Percentiles rank a stretch among this genome's conserved stretches.
phyloP scores from a whole-genome alignment of 2,329 filamentous ascomycete species.

The Scytalidium sp. region DNA sequence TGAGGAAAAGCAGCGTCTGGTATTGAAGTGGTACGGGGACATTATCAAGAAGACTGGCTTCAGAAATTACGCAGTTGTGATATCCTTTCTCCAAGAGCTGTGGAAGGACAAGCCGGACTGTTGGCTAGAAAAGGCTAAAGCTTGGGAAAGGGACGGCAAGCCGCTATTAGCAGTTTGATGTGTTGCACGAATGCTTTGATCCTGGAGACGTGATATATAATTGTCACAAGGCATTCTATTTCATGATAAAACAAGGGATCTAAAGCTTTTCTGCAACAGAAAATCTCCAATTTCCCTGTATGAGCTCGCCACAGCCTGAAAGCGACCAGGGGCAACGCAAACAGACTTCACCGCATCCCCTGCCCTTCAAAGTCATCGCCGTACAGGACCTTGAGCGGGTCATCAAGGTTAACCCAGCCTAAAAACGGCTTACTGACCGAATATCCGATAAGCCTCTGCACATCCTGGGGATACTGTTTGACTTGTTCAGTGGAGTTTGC shows the following conservation, averaged over 20 bases:
- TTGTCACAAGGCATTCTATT: neutral
- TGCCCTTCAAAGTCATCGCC: neutral
- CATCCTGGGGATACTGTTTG: neutral
- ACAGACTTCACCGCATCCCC: neutral
- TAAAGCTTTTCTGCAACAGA: neutral
- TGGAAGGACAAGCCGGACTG: neutral
- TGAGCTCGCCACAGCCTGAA: neutral
- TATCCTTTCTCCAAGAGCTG: neutral
- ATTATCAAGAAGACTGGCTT: neutral
- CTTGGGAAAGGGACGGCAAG: neutral
- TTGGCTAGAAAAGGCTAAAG: neutral
- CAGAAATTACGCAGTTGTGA: neutral
- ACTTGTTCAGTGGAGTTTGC: neutral
- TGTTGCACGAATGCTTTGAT: neutral
- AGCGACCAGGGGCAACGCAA: neutral
- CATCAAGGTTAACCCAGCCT: slow-evolving; percentile 16
- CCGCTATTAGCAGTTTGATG: neutral
- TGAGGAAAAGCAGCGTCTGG: neutral
- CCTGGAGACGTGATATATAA: neutral
- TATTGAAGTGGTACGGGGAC: neutral
- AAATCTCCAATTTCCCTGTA: neutral
- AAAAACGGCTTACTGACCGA: slow-evolving; percentile 1
- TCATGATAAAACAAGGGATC: neutral
- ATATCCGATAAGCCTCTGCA: slow-evolving; percentile 1
- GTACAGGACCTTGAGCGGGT: slow-evolving; percentile 12